phyloP scores from a whole-genome alignment of 2,329 filamentous ascomycete species.

The Sphaerulina vaccinii region DNA sequence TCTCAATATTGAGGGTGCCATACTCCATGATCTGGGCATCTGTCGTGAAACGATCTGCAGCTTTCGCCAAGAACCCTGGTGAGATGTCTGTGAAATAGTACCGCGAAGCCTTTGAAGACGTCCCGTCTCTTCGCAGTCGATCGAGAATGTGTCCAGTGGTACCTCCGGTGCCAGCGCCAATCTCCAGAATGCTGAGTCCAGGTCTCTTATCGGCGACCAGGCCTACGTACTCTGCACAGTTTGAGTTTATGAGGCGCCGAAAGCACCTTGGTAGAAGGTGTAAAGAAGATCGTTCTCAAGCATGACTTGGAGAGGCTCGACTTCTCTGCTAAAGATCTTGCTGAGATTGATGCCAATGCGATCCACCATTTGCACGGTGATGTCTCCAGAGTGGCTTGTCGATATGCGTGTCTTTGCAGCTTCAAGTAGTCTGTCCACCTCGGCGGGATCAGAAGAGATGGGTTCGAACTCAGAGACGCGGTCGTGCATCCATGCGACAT shows the following conservation, averaged over 20 bases:
- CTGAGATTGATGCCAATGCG: slow-evolving; percentile 11
- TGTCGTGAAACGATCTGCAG: slow-evolving; percentile 25
- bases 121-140: background rate
- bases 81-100: slow-evolving; percentile 52
- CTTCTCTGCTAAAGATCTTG: slow-evolving; percentile 15
- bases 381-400: slow-evolving; percentile 10
- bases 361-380: slow-evolving; percentile 14
- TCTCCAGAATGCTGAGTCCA: slow-evolving; percentile 45
- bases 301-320: slow-evolving; percentile 21
- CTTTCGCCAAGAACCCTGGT: slow-evolving; percentile 42
- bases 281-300: slow-evolving; percentile 18
- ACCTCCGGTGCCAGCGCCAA: slow-evolving; percentile 47
- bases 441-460: slow-evolving; percentile 4
- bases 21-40: slow-evolving; percentile 25
- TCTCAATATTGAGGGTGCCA: slow-evolving; percentile 34
- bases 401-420: slow-evolving; percentile 13
- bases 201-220: slow-evolving; percentile 35
- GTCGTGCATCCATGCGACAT: slow-evolving; percentile 15
- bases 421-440: slow-evolving; percentile 5
- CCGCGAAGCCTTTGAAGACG: slow-evolving; percentile 1
- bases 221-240: slow-evolving; percentile 16
- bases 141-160: slow-evolving; percentile 13
- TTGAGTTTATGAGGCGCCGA: slow-evolving; percentile 14
- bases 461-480: slow-evolving; percentile 10
- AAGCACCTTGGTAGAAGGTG: slow-evolving; percentile 18